Base-by-base conservation (phyloP, 805 yeast species). In the Schizosaccharomyces pombe region DNA sequence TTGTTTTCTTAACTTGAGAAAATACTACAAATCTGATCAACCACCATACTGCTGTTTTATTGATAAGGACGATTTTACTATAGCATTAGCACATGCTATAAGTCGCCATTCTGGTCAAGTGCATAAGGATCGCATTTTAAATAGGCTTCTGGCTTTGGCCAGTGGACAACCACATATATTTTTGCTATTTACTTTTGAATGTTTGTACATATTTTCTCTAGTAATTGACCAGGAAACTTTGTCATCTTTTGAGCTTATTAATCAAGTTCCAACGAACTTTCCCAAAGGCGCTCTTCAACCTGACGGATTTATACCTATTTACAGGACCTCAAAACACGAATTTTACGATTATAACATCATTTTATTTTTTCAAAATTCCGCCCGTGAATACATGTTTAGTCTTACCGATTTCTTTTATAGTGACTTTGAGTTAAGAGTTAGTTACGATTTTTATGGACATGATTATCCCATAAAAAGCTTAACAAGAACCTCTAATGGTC, bases 1-100 rank as follows among this genome's bases (percentile, higher is more conserved):
- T 77, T 80, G 80, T 0, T 66, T 73, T 2, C 33, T 74, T 1
- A 65, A 68, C 52, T 57, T 74, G 33, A 28, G 24, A 30, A 26
- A 32, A 24, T 30, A 16, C 16, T 26, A 33, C 5, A 22, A 39
- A 6, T 12, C 52, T 5, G 55, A 59, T 3, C 43, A 31, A 12
- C 58, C 55, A 9, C 30, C 54, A 22, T 58, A 57, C 43, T 47
- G 56, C 16, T 54, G 57, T 37, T 54, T 60, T 5, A 55, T 60
- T 12, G 58, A 59, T 39, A 60, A 60, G 53, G 57, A 58, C 28
- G 60, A 58, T 43, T 58, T 60, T 32, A 57, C 62, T 14, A 55
- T 60, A 6, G 61, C 62, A 5, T 55, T 60, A n/a, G 62, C 60
- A 31, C 57, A 59, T 3, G 62, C 62, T 5, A 60, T 60, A 5